These are phyloP conservation scores for Ascobolus immersus DNA, from an alignment of 495 filamentous ascomycete genomes.

Conservation along the genomic window DNA sequence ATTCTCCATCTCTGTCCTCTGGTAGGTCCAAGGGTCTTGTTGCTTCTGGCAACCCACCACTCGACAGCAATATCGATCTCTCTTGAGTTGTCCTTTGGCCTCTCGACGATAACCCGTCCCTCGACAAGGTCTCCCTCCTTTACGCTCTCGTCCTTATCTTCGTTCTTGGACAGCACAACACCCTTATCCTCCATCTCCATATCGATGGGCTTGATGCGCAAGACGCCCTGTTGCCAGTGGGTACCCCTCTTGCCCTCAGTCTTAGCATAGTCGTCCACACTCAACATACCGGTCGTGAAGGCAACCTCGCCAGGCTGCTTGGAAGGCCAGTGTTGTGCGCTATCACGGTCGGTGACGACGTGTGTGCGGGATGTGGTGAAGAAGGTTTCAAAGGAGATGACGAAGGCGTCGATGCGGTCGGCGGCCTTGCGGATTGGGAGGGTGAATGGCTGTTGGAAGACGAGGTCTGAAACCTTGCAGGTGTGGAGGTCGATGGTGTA, in stretches of 20 bases:
- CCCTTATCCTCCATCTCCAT: conserved; percentile 13
- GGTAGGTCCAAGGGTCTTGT: too few relatives aligned
- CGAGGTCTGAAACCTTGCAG: conserved; percentile 35
- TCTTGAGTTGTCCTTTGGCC: conserved; percentile 13
- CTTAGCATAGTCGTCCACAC: too few relatives aligned
- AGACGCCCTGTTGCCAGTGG: conserved; percentile 21
- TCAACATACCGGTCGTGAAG: conserved; percentile 21
- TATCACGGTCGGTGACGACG: conserved; percentile 22
- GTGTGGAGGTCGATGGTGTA: conserved; percentile 50
- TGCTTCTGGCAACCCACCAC: too few relatives aligned
- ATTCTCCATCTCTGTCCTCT: too few relatives aligned
- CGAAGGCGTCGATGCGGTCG: conserved; percentile 84
- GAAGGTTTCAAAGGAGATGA: conserved; percentile 97
- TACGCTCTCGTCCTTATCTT: conserved; percentile 9
- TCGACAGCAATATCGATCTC: conserved; percentile 17
- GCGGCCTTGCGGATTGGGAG: conserved; percentile 25
- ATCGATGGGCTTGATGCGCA: conserved; percentile 15
- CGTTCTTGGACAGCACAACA: conserved; percentile 16
- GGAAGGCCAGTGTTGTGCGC: too few relatives aligned
- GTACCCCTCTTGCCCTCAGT: conserved; percentile 17
- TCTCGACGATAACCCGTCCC: conserved; percentile 17
- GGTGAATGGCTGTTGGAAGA: conserved; percentile 37
- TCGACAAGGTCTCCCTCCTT: conserved; percentile 12
- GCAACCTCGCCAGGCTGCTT: too few relatives aligned
- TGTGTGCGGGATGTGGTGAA: conserved; percentile 86